Evolutionary conservation across 2,329 filamentous ascomycete genomes (phyloP).

Genomic region (Eurotiales sp.): DNA sequence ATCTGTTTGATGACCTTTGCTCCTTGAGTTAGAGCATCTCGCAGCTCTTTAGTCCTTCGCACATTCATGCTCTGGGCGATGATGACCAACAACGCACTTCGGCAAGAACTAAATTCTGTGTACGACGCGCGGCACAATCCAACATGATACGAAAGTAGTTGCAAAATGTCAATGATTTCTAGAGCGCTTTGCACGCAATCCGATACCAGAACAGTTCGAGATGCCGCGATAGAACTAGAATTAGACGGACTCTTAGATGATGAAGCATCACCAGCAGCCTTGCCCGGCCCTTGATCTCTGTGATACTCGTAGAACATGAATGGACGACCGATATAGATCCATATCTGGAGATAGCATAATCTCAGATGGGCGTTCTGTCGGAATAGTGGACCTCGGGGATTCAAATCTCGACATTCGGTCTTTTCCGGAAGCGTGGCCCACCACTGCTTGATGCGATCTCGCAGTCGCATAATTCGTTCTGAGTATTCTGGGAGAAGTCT

Average conservation of each 20-base stretch:
- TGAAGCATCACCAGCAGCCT: no score
- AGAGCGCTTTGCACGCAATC: conserved; percentile 53
- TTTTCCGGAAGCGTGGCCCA: conserved; percentile 38
- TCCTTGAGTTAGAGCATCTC: conserved; percentile 46
- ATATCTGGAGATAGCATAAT: conserved; percentile 51
- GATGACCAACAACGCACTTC: conserved; percentile 51
- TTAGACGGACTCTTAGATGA: conserved; percentile 23
- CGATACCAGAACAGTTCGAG: conserved; percentile 40
- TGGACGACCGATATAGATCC: conserved; percentile 53
- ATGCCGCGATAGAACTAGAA: conserved; percentile 29
- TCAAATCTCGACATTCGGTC: conserved; percentile 38
- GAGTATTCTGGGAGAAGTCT: no score
- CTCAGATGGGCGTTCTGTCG: conserved; percentile 50
- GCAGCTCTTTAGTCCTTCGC: conserved; percentile 39
- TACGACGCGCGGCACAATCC: conserved; percentile 54
- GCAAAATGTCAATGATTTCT: conserved; percentile 50
- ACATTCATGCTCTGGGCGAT: conserved; percentile 37
- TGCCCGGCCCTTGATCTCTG: no score
- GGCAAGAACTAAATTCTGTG: conserved; percentile 55
- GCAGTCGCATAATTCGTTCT: no score
- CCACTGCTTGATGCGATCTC: conserved; percentile 40
- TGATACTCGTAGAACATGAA: conserved; percentile 52
- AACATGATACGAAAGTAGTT: conserved; percentile 46
- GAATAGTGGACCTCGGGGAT: conserved; percentile 38
- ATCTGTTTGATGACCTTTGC: conserved; percentile 51